A percentile compares a stretch with the other conserved stretches of the same genome.
Evolutionary conservation across 148 eudicot genomes (phyloP).

Genomic region (Chenopodium berlandieri): DNA sequence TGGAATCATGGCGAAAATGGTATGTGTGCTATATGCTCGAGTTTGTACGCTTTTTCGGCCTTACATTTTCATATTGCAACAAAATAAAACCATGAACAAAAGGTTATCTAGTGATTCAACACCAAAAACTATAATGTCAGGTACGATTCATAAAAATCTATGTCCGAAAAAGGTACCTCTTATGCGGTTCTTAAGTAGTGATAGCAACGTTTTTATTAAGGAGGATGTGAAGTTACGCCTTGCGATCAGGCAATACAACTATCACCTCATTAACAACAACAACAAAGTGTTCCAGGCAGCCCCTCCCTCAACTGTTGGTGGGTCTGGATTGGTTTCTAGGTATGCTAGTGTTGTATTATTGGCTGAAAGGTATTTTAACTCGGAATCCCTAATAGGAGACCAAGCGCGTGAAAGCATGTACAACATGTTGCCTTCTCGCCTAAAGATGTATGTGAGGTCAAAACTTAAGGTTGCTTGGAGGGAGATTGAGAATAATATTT

Average conservation of each 20-base stretch:
- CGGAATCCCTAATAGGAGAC: conserved; percentile 27
- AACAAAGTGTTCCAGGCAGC: conserved; percentile 62
- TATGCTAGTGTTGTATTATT: conserved; percentile 63
- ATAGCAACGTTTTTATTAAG: conserved; percentile 16
- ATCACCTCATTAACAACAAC: neutral
- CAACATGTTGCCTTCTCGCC: conserved; percentile 55
- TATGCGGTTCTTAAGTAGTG: conserved; percentile 57
- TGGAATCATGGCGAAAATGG: conserved; percentile 46
- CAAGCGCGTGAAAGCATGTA: conserved; percentile 49
- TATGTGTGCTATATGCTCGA: conserved; percentile 49
- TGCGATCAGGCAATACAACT: neutral
- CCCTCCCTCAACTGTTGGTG: conserved; percentile 66
- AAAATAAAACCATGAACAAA: conserved; percentile 2
- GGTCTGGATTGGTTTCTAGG: conserved; percentile 53
- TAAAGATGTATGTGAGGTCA: conserved; percentile 46
- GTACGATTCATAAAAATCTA: conserved; percentile 21
- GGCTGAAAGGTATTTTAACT: conserved; percentile 50
- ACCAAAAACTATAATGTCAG: conserved; percentile 25
- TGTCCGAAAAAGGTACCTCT: conserved; percentile 16
- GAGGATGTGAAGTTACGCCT: conserved; percentile 15
- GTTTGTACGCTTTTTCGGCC: conserved; percentile 60
- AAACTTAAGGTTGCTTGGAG: conserved; percentile 48
- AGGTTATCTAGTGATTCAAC: neutral
- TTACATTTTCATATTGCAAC: conserved; percentile 26
- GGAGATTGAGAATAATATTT: conserved; percentile 26